Conservation (phyloP, 768 basidiomycete genomes). For the Guyanaporus albipodus region DNA sequence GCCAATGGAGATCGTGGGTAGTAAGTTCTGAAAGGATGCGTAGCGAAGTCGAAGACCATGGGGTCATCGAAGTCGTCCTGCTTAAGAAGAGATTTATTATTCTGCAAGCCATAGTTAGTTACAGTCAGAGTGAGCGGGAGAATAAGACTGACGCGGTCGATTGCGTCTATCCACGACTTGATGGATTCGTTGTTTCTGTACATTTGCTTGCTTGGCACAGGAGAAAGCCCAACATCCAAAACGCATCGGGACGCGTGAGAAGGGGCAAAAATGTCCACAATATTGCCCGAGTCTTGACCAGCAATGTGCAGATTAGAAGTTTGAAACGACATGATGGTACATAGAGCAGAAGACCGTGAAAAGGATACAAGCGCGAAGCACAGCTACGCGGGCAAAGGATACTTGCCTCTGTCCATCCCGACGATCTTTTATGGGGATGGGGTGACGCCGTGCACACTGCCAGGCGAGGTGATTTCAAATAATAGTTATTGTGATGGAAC, state of each 20-base stretch:
- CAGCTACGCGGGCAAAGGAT: conserved; percentile 23
- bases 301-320: conserved; percentile 22
- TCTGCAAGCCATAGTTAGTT: conserved; percentile 11
- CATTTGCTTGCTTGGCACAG: conserved; percentile 14
- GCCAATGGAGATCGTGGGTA: conserved; percentile 19
- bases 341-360: conserved; percentile 7
- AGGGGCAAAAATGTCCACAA: conserved; percentile 12
- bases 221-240: conserved; percentile 6
- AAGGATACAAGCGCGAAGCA: conserved; percentile 23
- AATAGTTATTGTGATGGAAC: conserved; percentile 27
- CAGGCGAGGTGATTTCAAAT: conserved; percentile 16
- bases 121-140: background rate
- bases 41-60: conserved; percentile 13
- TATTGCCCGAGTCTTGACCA: conserved; percentile 26
- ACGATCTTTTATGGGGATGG: conserved; percentile 18
- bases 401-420: background rate
- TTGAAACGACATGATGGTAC: conserved; percentile 19
- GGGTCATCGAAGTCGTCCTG: background rate
- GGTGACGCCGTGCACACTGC: conserved; percentile 3
- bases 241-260: conserved; percentile 1
- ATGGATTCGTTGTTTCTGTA: conserved; percentile 24
- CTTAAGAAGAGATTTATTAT: conserved; percentile 7
- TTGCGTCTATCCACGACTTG: conserved; percentile 26
- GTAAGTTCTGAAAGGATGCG: conserved; percentile 16
- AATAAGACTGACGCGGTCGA: conserved; percentile 19